Percentiles rank a stretch among this genome's conserved stretches.
phyloP scores from a whole-genome alignment of 2,329 filamentous ascomycete genomes.

The Gyromitra esculenta region DNA sequence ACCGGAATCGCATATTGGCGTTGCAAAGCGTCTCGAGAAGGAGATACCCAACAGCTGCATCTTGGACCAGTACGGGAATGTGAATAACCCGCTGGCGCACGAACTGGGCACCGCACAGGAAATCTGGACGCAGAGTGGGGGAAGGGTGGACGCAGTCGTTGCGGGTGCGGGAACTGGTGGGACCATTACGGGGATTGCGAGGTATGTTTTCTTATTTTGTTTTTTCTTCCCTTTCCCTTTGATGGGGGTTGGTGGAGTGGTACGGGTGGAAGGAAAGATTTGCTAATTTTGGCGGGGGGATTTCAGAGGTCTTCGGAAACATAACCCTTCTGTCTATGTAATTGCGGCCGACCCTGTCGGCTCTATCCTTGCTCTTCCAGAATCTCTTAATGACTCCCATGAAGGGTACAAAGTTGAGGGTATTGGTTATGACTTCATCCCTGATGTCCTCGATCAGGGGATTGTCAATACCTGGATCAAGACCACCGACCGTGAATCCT shows the following conservation, averaged over 20 bases:
- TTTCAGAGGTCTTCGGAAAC: slow-evolving; percentile 79
- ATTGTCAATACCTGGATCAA: slow-evolving; percentile 96
- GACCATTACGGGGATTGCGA: slow-evolving; percentile 87
- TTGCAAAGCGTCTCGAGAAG: slow-evolving; percentile 87
- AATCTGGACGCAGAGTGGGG: slow-evolving; percentile 90
- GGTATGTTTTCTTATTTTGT: slow-evolving; percentile 15
- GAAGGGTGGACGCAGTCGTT: slow-evolving; percentile 82
- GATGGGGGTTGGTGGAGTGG: no score
- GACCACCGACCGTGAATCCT: slow-evolving; percentile 91
- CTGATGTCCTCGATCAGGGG: slow-evolving; percentile 84
- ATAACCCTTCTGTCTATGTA: slow-evolving; percentile 84
- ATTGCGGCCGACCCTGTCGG: slow-evolving; percentile 92
- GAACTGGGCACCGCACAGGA: slow-evolving; percentile 95
- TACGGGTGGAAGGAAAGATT: not conserved
- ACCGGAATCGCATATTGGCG: slow-evolving; percentile 96
- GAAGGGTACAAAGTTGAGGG: slow-evolving; percentile 97
- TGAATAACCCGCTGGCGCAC: slow-evolving; percentile 91
- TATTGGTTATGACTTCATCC: slow-evolving; percentile 98
- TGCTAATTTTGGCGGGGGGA: slow-evolving; percentile 8
- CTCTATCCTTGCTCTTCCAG: slow-evolving; percentile 86
- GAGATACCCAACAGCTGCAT: slow-evolving; percentile 98
- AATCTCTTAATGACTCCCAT: slow-evolving; percentile 79
- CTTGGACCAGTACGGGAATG: slow-evolving; percentile 92
- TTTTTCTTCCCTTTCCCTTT: not conserved
- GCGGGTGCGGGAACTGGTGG: slow-evolving; percentile 95